Base-by-base conservation (phyloP, 1,139 yeast genomes). In the Kodamaea sp. region DNA sequence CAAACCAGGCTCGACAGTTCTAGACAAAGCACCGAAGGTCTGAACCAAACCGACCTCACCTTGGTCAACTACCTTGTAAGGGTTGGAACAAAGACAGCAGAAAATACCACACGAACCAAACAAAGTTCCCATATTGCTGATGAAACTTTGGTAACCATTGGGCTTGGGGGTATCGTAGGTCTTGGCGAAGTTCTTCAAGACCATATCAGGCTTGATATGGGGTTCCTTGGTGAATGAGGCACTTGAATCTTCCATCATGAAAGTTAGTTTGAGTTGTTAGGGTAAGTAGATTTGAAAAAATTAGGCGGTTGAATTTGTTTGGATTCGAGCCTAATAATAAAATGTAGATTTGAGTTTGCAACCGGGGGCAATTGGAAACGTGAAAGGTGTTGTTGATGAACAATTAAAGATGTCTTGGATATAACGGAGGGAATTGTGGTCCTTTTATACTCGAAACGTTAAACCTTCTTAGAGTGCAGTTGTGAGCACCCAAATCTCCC, bases 11-110 rank as follows among this genome's bases (percentile, higher is more conserved):
- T 82, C 89, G 24, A 77, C 83, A 6, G 82, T 68, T 55, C 81
- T 67, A 39, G 82, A 68, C 45, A 82, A 69, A 35, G 83, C 81
- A 49, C 90, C 90, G 55, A 81, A 83, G 28, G 76, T 71, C 37
- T 83, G 83, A 29, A 83, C 71, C 40, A 83, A 66, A 11, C 89
- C 90, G 37, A 83, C 88, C 41, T 76, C 69, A 53, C 90, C 90
- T 58, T 82, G 87, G 27, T 71, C 61, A 26, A 83, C 85, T 29
- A 70, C 65, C 50, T 71, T 65, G 62, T 77, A 82, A 7, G 88
- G 88, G 50, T 80, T 80, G 20, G 73, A 58, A 53, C 85, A 79
- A 37, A 72, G 52, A 50, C 76, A 80, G 48, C 83, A 75, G 38
- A 83, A 83, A 26, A 78, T 61, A 41, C 89, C 89, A 34, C 75